These are phyloP conservation scores for Parascedosporium putredinis DNA, from an alignment of 2,329 filamentous ascomycete species.

Conservation along the genomic window DNA sequence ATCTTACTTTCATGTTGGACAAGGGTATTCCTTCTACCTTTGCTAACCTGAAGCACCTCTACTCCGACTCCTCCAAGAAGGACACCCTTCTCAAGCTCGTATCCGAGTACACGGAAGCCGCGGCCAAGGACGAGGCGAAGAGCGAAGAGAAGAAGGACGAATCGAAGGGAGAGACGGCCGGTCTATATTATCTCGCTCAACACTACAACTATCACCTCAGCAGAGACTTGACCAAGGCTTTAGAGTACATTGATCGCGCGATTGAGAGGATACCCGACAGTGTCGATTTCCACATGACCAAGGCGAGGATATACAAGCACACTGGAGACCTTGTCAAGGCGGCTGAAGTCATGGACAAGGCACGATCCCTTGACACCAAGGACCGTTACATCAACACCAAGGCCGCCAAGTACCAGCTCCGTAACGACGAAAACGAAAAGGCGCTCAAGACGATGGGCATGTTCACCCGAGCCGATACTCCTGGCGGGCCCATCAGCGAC, in stretches of 20 bases:
- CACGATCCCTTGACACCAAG: slow-evolving; percentile 73
- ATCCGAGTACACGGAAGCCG: slow-evolving; percentile 62
- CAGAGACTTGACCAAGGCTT: slow-evolving; percentile 72
- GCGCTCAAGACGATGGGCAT: slow-evolving; percentile 83
- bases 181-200: slow-evolving; percentile 87
- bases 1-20: slow-evolving; percentile 74
- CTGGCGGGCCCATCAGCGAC: slow-evolving; percentile 79
- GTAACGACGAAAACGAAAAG: slow-evolving; percentile 81
- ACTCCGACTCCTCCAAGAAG: slow-evolving; percentile 67
- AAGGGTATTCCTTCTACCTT: slow-evolving; percentile 95
- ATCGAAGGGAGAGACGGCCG: slow-evolving; percentile 61
- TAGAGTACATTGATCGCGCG: slow-evolving; percentile 72
- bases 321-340: slow-evolving; percentile 69
- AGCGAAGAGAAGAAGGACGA: slow-evolving; percentile 34
- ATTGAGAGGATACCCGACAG: slow-evolving; percentile 69
- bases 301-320: slow-evolving; percentile 91
- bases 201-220: slow-evolving; percentile 92
- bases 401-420: slow-evolving; percentile 89
- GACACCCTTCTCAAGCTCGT: slow-evolving; percentile 65
- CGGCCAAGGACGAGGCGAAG: slow-evolving; percentile 25
- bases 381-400: slow-evolving; percentile 99
- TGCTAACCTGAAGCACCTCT: slow-evolving; percentile 90
- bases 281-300: slow-evolving; percentile 90
- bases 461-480: slow-evolving; percentile 85
- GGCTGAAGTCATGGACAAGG: slow-evolving; percentile 77